Evolutionary conservation across 148 eudicot genomes (phyloP).

Genomic region (Vaccinium corymbosum): DNA sequence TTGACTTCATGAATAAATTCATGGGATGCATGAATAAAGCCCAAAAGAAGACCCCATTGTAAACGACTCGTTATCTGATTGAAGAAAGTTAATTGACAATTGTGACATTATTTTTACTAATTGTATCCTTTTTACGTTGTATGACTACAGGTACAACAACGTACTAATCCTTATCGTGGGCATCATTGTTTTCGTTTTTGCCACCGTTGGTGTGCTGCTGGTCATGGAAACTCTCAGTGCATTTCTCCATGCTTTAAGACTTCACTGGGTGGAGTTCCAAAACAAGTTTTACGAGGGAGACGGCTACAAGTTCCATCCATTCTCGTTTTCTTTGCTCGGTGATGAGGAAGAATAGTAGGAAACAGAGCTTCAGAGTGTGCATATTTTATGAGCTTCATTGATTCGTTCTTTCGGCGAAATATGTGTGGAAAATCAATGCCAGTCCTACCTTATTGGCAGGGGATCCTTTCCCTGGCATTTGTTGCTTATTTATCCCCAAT

Average conservation of each 20-base stretch:
- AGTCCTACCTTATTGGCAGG: not conserved
- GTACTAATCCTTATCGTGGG: conserved; percentile 58
- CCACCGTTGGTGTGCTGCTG: conserved; percentile 83
- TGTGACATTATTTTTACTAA: not conserved
- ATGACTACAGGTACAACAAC: conserved; percentile 61
- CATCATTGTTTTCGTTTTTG: conserved; percentile 63
- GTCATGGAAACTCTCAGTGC: conserved; percentile 98
- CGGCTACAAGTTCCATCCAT: conserved; percentile 83
- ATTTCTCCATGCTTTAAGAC: conserved; percentile 84
- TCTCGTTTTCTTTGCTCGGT: conserved; percentile 49
- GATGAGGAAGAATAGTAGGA: conserved; percentile 52
- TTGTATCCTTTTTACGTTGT: not conserved
- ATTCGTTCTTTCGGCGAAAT: conserved; percentile 23
- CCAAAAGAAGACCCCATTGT: not conserved
- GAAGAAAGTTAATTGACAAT: not conserved
- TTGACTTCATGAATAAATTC: not conserved
- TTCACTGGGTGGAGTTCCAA: conserved; percentile 94
- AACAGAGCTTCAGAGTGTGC: not conserved
- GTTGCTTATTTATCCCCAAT: conserved; percentile 24
- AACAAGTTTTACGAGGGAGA: conserved; percentile 90
- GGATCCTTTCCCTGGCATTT: conserved; percentile 24
- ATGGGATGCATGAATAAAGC: not conserved
- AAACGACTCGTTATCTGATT: not conserved
- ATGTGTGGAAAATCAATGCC: conserved; percentile 17
- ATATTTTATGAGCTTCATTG: conserved; percentile 14